Percentiles rank a stretch among this genome's conserved stretches.
Evolutionary conservation across 345 rosid species (phyloP).

Genomic region (Salix arbutifolia): DNA sequence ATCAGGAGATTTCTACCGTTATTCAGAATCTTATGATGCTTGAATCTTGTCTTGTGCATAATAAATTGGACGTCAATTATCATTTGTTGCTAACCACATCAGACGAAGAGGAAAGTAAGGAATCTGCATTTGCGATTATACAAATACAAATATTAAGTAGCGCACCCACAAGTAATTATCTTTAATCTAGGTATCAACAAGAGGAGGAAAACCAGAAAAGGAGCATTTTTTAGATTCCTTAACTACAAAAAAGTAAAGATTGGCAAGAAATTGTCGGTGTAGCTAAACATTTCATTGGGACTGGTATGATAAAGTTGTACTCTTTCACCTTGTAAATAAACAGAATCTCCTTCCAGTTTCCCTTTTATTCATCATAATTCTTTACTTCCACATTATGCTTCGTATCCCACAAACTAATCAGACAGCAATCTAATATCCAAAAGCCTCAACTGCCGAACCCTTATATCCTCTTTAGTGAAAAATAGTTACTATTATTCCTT

Average conservation of each 20-base stretch:
- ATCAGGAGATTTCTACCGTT: background rate
- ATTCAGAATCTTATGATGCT: slow-evolving; percentile 10
- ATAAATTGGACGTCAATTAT: background rate
- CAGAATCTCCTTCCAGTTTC: slow-evolving; percentile 20
- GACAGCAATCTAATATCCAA: background rate
- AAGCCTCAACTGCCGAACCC: background rate
- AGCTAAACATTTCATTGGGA: slow-evolving; percentile 19
- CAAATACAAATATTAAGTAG: background rate
- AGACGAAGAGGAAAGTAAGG: slow-evolving; percentile 1
- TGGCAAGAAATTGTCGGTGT: slow-evolving; percentile 25
- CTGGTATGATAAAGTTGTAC: slow-evolving; percentile 16
- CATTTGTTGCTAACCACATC: slow-evolving; percentile 1
- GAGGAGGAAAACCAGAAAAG: slow-evolving; percentile 20
- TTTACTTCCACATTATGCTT: slow-evolving; percentile 1
- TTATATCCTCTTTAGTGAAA: background rate
- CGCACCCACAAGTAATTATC: slow-evolving; percentile 9
- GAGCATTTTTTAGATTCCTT: slow-evolving; percentile 32
- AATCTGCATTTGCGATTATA: slow-evolving; percentile 8
- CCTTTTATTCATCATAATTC: slow-evolving; percentile 15
- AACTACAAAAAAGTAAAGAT: slow-evolving; percentile 11
- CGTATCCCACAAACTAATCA: background rate
- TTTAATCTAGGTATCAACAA: slow-evolving; percentile 4
- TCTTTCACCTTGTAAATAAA: slow-evolving; percentile 8
- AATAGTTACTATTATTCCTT: background rate
- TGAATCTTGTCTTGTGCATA: background rate